Evolutionary conservation across 2,329 filamentous ascomycete species (phyloP), one percentile per base, ranked within the genome.

Genomic region (Microdochium paspali): DNA sequence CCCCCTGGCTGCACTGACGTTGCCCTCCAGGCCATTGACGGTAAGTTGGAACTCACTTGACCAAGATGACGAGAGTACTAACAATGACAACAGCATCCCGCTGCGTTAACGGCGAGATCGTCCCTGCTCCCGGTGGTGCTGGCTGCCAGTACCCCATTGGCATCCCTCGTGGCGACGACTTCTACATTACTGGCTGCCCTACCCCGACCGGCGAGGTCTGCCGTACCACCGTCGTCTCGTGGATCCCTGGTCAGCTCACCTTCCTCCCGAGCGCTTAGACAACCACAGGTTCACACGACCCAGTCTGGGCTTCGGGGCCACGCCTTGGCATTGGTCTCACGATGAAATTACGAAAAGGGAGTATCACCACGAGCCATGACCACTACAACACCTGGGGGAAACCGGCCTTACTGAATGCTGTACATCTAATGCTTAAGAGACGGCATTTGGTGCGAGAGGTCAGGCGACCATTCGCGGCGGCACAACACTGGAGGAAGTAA

Each of bases 221-320:
- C 47, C 44, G 39, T 24, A 50, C 52, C 46, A 51, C 47, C 10
- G 44, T 44, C 2, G 46, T 48, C 7, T 48, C 46, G 6, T 58
- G 51, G 51, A 32, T 53, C 5, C 49, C 43, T 5, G 56, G 52
- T 15, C 25, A 47, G 39, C 52, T 54, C 2, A 56, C 55, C 6
- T 56, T 59, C 50, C 30, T 56, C 30, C 52, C 48, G n/a, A n/a
- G n/a, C n/a, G n/a, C n/a, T n/a, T n/a, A n/a, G n/a, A n/a, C n/a
- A n/a, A n/a, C n/a, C n/a, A n/a, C n/a, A n/a, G n/a, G n/a, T n/a
- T n/a, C n/a, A n/a, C n/a, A n/a, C 35, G 12, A 28, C 15, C 23
- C 15, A 18, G 15, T 21, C 18, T 9, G 15, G 6, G 31, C 31
- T 35, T 9, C 10, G 10, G 10, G 10, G 31, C 10, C 10, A 9